These are phyloP conservation scores for Globisporangium nodosum DNA, from an alignment of 352 stramenopile species.

Conservation along the genomic window DNA sequence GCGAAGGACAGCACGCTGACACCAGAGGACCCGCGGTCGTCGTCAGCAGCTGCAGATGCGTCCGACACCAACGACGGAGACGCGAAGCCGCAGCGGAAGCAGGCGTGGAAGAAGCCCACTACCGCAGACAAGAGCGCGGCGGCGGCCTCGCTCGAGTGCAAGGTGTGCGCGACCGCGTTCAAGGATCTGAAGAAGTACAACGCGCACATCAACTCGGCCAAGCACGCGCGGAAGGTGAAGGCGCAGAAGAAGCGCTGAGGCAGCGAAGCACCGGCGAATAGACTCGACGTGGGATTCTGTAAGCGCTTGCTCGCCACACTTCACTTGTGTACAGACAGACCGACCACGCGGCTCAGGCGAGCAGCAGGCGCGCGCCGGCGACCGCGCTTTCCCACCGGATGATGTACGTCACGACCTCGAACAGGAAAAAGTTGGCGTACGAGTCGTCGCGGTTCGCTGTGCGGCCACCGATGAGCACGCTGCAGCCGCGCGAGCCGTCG, in stretches of 20 bases:
- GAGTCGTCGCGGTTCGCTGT: conserved; percentile 32
- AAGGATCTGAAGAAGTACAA: conserved; percentile 80
- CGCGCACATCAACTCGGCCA: conserved; percentile 82
- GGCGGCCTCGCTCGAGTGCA: conserved; percentile 34
- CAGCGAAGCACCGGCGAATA: too few relatives aligned
- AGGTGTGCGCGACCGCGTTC: conserved; percentile 50
- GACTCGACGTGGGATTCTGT: neutral
- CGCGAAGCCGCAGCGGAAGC: neutral
- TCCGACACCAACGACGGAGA: neutral
- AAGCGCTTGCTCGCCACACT: neutral
- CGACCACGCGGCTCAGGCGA: conserved; percentile 3
- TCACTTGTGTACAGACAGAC: neutral
- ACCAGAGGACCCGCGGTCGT: conserved; percentile 23
- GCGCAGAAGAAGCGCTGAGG: conserved; percentile 33
- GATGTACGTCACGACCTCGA: conserved; percentile 45
- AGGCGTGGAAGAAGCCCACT: neutral
- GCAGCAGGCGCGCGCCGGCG: conserved; percentile 26
- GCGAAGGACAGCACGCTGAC: conserved; percentile 27
- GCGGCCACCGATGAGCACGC: conserved; percentile 22
- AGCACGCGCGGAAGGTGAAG: conserved; percentile 72
- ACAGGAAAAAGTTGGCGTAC: conserved; percentile 41
- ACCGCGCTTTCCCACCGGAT: conserved; percentile 41
- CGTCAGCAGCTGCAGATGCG: neutral
- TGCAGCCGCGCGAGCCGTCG: neutral
- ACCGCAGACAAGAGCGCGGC: neutral